A percentile compares a stretch with the other conserved stretches of the same genome.
phyloP scores from a whole-genome alignment of 78 protist species.

The Dictyostelium firmibasis region DNA sequence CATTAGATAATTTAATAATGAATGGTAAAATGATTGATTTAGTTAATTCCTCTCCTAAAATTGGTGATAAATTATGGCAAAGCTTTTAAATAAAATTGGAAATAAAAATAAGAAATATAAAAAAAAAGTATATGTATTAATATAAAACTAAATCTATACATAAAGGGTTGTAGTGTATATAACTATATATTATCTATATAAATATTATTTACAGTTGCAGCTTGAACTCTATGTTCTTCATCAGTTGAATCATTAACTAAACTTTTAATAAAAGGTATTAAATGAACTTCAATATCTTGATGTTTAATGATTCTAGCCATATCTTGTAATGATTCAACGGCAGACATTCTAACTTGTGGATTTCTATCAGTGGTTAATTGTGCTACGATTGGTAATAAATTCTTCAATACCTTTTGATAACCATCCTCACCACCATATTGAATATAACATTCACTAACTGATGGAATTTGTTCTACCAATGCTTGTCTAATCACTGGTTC shows the following conservation, averaged over 20 bases:
- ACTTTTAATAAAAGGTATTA: conserved; percentile 55
- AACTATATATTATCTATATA: not conserved
- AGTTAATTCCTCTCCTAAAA: conserved; percentile 41
- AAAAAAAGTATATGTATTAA: not conserved
- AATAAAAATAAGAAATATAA: not conserved
- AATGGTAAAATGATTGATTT: conserved; percentile 55
- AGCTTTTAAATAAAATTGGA: not conserved
- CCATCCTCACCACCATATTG: conserved; percentile 40
- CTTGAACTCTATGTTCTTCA: conserved; percentile 79
- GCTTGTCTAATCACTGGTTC: conserved; percentile 81
- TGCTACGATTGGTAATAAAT: conserved; percentile 69
- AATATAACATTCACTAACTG: conserved; percentile 1
- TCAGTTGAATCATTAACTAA: conserved; percentile 77
- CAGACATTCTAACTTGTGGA: conserved; percentile 78
- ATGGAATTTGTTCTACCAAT: conserved; percentile 71
- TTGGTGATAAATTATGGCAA: conserved; percentile 65
- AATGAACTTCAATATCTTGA: conserved; percentile 38
- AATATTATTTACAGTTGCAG: conserved; percentile 55
- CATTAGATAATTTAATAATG: conserved; percentile 42
- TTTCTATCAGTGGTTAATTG: conserved; percentile 71
- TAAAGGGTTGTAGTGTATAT: not conserved
- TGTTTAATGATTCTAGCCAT: conserved; percentile 63
- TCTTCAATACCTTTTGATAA: conserved; percentile 6
- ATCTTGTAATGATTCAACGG: conserved; percentile 65
- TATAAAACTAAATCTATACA: not conserved